Base-by-base conservation (phyloP, 352 stramenopile species). In the Phytophthora chlamydospora region DNA sequence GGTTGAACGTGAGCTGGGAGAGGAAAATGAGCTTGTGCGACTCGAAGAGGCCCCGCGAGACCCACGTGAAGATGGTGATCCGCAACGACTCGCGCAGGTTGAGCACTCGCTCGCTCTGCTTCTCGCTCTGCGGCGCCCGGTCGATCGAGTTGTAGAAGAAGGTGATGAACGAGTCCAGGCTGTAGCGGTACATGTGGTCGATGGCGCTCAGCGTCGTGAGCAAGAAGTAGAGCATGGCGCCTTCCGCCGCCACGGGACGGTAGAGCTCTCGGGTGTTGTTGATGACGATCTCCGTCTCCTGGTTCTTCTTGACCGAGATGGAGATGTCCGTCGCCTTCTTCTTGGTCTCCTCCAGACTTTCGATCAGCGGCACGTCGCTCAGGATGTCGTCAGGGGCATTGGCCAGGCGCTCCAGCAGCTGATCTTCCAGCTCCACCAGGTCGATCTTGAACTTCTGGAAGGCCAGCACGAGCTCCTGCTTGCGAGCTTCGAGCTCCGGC, bases 141-240 rank as follows among this genome's bases (percentile, higher is more conserved):
- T 87, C 78, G 49, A 99, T 98, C 6, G 95, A 96, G 62, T 98
- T 98, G 72, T 97, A 96, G 70, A 99, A 99, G 75, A 98, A 98
- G 14, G 91, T 98, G 40, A 98, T 93, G 76, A 98, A 99, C 42
- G 89, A 97, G 66, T 99, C 96, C 21, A 99, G 78, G 53, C 92
- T 98, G 76, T 99, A 99, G 76, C 98, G 96, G 70, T 99, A 99
- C 96, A 99, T 99, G 82, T 98, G 93, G 66, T 99, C 91, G 62
- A 99, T 98, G 40, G 86, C 73, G 68, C 89, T 97, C 13, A 99
- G 83, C 49, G 97, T 98, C 11, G 96, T 98, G 21, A 99, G 86
- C 41, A 99, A 70, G 75, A 99, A 99, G 78, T 99, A 99, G 39
- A 99, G 87, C 96, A 99, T 99, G 6, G 96, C 95, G 9, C 96